Evolutionary conservation across 177 flowering plant genomes (phyloP), one percentile per base, ranked within the genome.

Genomic region (Vitis hybrid): DNA sequence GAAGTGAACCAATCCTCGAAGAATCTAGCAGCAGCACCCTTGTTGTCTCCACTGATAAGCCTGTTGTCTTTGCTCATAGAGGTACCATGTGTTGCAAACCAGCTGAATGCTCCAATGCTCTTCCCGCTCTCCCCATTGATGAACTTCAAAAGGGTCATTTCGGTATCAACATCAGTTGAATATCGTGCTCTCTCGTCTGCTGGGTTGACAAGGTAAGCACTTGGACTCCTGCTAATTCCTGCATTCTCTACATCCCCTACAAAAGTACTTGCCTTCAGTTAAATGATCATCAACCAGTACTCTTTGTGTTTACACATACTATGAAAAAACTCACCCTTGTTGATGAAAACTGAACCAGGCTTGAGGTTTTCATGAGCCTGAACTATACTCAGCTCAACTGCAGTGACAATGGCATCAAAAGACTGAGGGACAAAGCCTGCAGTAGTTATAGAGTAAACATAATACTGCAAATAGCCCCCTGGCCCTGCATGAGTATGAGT

Each of bases 21-120:
- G 69, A 89, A 80, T 70, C 90, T 78, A 14, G 92, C 89, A 14
- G 92, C 92, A 7, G 87, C 87, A 1, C 92, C 92, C 69, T 89
- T 89, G 75, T 89, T 89, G 77, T 89, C 92, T 44, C 92, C 92
- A 70, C 92, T 87, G n/a, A 89, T 82, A 65, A 87, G 87, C 74
- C 69, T 78, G 71, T 89, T 89, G 70, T 80, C 70, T 68, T 66
- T 74, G 80, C 83, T 81, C 92, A 88, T 88, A 59, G 92, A 88
- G 9, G 92, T 88, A 18, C 92, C 92, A 68, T 88, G 92, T 0
- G 90, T 88, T 0, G 92, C 87, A 56, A 81, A 87, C 92, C 92
- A 89, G 68, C 56, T 87, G 74, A 89, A 89, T 6, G 86, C 82
- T 9, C 90, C 92, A 10, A 82, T 67, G 76, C 77, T 76, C 52